Conservation (phyloP, 129 eudicot species). For the Flaveria sonorensis region DNA sequence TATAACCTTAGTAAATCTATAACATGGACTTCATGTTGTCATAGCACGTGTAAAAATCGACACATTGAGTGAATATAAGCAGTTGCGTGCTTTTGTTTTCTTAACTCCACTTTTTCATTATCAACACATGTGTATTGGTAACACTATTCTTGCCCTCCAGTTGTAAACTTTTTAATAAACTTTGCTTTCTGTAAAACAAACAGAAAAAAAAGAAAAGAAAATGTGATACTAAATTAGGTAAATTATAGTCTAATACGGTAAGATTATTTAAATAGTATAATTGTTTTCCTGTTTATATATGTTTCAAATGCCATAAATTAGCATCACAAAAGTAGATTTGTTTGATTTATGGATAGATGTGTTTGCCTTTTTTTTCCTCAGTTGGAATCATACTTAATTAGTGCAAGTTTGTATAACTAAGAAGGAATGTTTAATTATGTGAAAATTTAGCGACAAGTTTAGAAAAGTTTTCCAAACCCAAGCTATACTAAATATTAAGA, state of each 20-base stretch:
- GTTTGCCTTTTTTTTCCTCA: conserved; percentile 14
- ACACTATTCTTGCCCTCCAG: conserved; percentile 27
- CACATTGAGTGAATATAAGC: conserved; percentile 30
- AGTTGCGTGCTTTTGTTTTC: conserved; percentile 32
- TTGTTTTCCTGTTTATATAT: conserved; percentile 16
- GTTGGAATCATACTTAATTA: conserved; percentile 21
- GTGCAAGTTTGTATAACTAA: neutral
- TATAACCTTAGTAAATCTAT: conserved; percentile 7
- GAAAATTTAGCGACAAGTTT: neutral
- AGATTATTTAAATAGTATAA: conserved; percentile 4
- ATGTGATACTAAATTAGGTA: conserved; percentile 30
- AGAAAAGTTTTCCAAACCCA: conserved; percentile 10
- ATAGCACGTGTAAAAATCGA: conserved; percentile 27
- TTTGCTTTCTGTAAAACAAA: conserved; percentile 17
- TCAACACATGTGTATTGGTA: conserved; percentile 18
- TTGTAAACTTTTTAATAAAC: conserved; percentile 20
- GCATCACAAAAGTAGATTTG: conserved; percentile 26
- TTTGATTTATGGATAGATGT: conserved; percentile 26
- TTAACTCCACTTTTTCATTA: conserved; percentile 20
- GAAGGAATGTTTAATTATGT: neutral
- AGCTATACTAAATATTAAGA: neutral
- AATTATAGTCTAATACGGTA: conserved; percentile 8
- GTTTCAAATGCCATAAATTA: conserved; percentile 13
- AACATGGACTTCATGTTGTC: conserved; percentile 30
- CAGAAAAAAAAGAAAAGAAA: neutral